These are phyloP conservation scores for Hanseniaspora mollemarum DNA, from an alignment of 805 yeast species.

Conservation along the genomic window DNA sequence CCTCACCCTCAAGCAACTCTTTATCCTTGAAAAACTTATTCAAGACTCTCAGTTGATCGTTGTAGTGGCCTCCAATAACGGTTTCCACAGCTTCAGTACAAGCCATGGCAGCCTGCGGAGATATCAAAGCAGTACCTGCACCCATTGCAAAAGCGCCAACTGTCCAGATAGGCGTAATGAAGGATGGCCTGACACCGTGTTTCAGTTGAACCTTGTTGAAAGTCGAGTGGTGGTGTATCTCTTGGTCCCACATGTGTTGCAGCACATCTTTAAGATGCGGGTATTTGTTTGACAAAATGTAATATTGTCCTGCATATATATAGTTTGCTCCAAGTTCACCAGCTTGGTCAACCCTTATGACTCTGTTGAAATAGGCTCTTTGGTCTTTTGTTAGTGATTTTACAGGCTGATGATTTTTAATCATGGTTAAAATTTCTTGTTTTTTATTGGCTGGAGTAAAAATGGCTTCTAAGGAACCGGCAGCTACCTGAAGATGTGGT, in stretches of 20 bases:
- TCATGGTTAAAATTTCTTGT: slow-evolving; percentile 8
- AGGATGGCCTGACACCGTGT: slow-evolving; percentile 79
- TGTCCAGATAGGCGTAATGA: slow-evolving; percentile 89
- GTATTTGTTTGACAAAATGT: slow-evolving; percentile 54
- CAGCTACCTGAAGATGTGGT: not conserved
- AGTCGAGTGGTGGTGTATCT: slow-evolving; percentile 76
- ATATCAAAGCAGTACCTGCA: slow-evolving; percentile 67
- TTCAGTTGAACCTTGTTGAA: slow-evolving; percentile 66
- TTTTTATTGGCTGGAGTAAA: slow-evolving; percentile 1
- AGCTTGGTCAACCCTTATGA: slow-evolving; percentile 89
- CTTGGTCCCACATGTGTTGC: slow-evolving; percentile 98
- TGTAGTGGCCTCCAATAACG: slow-evolving; percentile 92
- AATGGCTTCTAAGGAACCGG: slow-evolving; percentile 5
- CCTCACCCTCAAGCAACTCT: slow-evolving; percentile 28
- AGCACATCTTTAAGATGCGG: slow-evolving; percentile 71
- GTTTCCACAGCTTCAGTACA: slow-evolving; percentile 98
- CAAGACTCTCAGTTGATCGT: slow-evolving; percentile 71
- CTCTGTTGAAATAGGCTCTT: slow-evolving; percentile 57
- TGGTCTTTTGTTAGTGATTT: slow-evolving; percentile 40
- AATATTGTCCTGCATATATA: slow-evolving; percentile 83
- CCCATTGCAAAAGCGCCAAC: slow-evolving; percentile 82
- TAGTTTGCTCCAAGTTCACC: slow-evolving; percentile 95
- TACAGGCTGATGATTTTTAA: slow-evolving; percentile 16
- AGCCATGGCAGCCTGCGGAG: slow-evolving; percentile 98
- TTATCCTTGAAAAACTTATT: slow-evolving; percentile 46